Conservation (phyloP, 2,329 filamentous ascomycete genomes). For the Fusarium oligoseptatum region DNA sequence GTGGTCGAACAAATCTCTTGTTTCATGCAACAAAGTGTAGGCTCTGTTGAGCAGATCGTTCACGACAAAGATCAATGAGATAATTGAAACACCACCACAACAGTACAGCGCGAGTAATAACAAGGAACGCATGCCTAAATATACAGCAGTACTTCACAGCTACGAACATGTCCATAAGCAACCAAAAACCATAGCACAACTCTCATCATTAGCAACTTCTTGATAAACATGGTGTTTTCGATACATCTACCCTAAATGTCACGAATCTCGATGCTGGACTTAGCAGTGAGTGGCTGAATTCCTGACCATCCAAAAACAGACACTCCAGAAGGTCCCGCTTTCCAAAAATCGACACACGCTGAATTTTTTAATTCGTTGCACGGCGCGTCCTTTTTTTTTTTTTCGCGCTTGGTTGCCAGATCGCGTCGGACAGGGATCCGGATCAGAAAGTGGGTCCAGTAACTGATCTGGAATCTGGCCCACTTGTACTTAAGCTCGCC, state of each 20-base stretch:
- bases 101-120: not conserved
- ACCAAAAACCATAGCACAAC: not conserved
- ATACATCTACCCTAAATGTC: constrained; percentile 16
- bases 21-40: not conserved
- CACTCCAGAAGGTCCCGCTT: constrained; percentile 22
- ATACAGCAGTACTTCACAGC: not conserved
- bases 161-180: not conserved
- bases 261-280: not conserved
- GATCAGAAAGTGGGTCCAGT: constrained; percentile 38
- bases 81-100: not conserved
- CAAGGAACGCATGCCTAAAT: not conserved
- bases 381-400: constrained; percentile 8
- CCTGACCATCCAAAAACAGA: constrained; percentile 2
- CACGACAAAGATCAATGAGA: not conserved
- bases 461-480: constrained; percentile 56
- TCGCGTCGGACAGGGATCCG: constrained; percentile 44
- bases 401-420: constrained; percentile 32
- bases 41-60: not conserved
- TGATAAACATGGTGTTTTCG: not conserved
- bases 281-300: not conserved
- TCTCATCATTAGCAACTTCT: not conserved
- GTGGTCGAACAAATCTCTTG: not conserved
- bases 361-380: constrained; percentile 40
- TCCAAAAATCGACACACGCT: constrained; percentile 22
- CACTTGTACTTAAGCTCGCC: constrained; percentile 56